These are phyloP conservation scores for Suillus discolor DNA, from an alignment of 768 basidiomycete genomes.

Conservation along the genomic window DNA sequence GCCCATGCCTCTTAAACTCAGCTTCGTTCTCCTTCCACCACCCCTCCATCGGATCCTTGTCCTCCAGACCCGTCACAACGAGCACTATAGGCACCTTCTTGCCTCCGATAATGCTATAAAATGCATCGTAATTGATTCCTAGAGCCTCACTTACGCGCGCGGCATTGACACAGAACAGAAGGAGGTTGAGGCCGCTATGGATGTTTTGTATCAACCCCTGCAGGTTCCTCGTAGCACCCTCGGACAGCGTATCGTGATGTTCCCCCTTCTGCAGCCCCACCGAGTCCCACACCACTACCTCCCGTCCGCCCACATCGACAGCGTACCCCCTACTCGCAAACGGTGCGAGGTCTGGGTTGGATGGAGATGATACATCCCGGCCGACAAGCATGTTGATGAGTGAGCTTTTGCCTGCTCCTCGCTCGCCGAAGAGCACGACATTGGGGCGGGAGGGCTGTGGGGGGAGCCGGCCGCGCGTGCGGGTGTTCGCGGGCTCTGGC, in stretches of 20 bases:
- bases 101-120: conserved; percentile 36
- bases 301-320: conserved; percentile 19
- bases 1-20: conserved; percentile 32
- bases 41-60: conserved; percentile 35
- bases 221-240: conserved; percentile 33
- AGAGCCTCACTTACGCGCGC: conserved; percentile 28
- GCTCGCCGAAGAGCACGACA: conserved; percentile 45
- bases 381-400: conserved; percentile 45
- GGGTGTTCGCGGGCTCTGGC: not conserved
- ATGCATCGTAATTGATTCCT: conserved; percentile 32
- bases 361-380: conserved; percentile 26
- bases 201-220: conserved; percentile 39
- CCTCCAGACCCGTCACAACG: conserved; percentile 40
- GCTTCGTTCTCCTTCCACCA: conserved; percentile 43
- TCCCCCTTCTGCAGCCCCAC: conserved; percentile 35
- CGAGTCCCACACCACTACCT: conserved; percentile 35
- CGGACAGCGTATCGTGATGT: conserved; percentile 29
- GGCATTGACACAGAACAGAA: conserved; percentile 36
- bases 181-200: conserved; percentile 32
- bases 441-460: conserved; percentile 23
- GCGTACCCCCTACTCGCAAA: conserved; percentile 30
- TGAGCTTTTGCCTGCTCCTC: conserved; percentile 46
- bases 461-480: not conserved
- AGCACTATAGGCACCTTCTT: conserved; percentile 35
- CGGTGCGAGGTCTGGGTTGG: conserved; percentile 38